Conservation (phyloP, 1,284 basidiomycete species). For the Tremellales sp. region DNA sequence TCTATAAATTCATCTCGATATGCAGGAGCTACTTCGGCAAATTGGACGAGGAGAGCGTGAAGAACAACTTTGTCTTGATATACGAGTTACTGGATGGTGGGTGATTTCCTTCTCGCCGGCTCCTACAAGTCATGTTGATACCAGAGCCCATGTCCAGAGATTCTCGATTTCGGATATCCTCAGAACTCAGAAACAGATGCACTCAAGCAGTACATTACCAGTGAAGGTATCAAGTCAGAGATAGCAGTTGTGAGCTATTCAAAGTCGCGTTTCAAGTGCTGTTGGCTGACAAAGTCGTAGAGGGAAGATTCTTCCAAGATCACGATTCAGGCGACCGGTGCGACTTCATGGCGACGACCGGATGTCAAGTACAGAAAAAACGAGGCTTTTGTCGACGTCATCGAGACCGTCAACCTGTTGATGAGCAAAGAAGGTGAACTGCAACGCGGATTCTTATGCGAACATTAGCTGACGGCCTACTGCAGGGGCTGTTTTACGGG, state of each 20-base stretch:
- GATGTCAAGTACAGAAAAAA: constrained; percentile 99
- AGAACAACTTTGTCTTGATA: constrained; percentile 97
- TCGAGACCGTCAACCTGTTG: constrained; percentile 91
- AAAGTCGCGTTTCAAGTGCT: constrained; percentile 5
- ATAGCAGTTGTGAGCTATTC: constrained; percentile 65
- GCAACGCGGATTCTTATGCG: not conserved
- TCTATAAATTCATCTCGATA: constrained; percentile 92
- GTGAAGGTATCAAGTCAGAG: constrained; percentile 86
- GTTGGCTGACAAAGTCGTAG: constrained; percentile 49
- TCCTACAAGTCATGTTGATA: not conserved
- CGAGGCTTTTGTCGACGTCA: constrained; percentile 95
- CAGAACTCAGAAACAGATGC: constrained; percentile 98
- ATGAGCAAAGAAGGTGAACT: constrained; percentile 88
- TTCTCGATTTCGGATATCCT: constrained; percentile 98
- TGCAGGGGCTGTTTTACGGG: constrained; percentile 80
- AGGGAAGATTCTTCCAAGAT: constrained; percentile 92
- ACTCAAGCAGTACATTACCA: constrained; percentile 96
- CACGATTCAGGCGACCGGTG: constrained; percentile 90
- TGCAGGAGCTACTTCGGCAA: constrained; percentile 95
- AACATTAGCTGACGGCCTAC: not conserved
- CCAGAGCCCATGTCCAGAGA: constrained; percentile 59
- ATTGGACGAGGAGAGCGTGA: constrained; percentile 94
- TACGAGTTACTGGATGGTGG: constrained; percentile 92
- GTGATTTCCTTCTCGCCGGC: constrained; percentile 18
- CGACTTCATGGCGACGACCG: constrained; percentile 85